Percentiles rank a stretch among this genome's conserved stretches.
Evolutionary conservation across 805 yeast species (phyloP).

Genomic region (Teunomyces funiuensis): DNA sequence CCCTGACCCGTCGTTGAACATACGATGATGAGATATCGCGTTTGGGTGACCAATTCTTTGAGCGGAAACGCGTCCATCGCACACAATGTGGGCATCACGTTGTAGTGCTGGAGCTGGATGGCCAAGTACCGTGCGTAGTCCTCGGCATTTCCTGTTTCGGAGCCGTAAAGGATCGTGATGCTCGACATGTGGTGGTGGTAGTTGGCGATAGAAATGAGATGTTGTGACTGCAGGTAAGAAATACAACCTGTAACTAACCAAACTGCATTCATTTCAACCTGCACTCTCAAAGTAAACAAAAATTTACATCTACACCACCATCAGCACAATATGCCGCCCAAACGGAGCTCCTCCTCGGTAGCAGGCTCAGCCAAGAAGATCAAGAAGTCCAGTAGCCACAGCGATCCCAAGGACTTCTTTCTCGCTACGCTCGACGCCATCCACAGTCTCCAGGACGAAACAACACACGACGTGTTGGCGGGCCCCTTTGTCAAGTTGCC

Average conservation of each 20-base stretch:
- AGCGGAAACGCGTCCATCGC: slow-evolving; percentile 63
- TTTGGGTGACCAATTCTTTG: slow-evolving; percentile 48
- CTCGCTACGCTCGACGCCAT: slow-evolving; percentile 31
- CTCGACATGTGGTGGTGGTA: background rate
- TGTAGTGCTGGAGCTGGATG: slow-evolving; percentile 52
- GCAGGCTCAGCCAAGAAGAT: slow-evolving; percentile 5
- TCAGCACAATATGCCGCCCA: background rate
- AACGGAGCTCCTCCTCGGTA: background rate
- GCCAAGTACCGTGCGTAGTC: slow-evolving; percentile 74
- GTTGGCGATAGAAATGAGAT: too few species aligned
- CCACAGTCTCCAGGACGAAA: slow-evolving; percentile 31
- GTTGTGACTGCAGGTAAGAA: too few species aligned
- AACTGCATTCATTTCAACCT: background rate
- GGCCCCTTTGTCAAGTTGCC: slow-evolving; percentile 36
- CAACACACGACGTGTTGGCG: slow-evolving; percentile 21
- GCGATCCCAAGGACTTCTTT: slow-evolving; percentile 30
- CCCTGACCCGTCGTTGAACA: slow-evolving; percentile 97
- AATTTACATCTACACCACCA: background rate
- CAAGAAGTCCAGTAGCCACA: slow-evolving; percentile 6
- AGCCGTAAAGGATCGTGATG: slow-evolving; percentile 75
- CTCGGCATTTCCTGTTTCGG: slow-evolving; percentile 90
- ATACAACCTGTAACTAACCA: background rate
- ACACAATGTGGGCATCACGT: slow-evolving; percentile 47
- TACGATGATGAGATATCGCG: slow-evolving; percentile 50
- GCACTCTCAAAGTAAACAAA: background rate